Percentiles rank a stretch among this genome's conserved stretches.
These are phyloP conservation scores for Dactylis glomerata DNA, from an alignment of 176 grass and related monocot genomes.

Conservation along the genomic window DNA sequence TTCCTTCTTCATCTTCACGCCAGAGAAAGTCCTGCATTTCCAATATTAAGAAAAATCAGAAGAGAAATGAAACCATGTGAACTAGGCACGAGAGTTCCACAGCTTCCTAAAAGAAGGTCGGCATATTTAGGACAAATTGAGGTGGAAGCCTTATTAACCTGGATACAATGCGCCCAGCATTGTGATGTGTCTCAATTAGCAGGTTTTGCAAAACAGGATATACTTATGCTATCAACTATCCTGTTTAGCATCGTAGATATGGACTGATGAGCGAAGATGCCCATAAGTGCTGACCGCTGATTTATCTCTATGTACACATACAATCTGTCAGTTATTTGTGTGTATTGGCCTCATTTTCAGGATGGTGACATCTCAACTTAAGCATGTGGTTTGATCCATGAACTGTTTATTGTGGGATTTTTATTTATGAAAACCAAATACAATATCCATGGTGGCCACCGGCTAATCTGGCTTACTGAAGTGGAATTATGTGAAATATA, in stretches of 20 bases:
- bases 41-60: constrained; percentile 36
- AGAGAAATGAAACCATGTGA: not conserved
- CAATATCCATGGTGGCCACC: not conserved
- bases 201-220: not conserved
- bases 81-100: not conserved
- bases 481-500: not conserved
- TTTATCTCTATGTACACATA: not conserved
- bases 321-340: not conserved
- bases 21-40: constrained; percentile 71
- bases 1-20: constrained; percentile 99
- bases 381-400: not conserved
- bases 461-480: not conserved
- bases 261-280: not conserved
- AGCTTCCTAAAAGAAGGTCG: not conserved
- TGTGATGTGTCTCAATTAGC: not conserved
- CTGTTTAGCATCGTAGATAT: not conserved
- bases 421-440: not conserved
- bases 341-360: constrained; percentile 1
- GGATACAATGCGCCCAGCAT: not conserved
- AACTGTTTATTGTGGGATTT: not conserved
- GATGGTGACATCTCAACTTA: not conserved
- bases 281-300: not conserved
- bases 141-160: not conserved
- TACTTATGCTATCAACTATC: not conserved
- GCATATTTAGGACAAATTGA: not conserved